Evolutionary conservation across 495 filamentous ascomycete species (phyloP).

Genomic region (Aspergillus carlsbadensis): DNA sequence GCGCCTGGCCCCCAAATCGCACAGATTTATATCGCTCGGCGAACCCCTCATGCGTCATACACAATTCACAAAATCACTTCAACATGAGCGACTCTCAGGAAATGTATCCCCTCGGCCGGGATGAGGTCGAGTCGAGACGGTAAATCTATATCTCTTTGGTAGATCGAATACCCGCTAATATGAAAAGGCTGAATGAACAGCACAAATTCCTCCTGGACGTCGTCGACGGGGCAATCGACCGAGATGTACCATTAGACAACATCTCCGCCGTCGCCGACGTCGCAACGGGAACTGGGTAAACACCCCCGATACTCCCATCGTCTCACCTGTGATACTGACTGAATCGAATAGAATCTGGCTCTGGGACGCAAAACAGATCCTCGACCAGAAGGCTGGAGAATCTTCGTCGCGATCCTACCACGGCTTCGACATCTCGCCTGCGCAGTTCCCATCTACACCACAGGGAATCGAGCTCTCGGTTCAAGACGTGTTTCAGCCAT

Average conservation of each 20-base stretch:
- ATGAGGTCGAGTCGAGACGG: background rate
- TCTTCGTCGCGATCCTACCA: background rate
- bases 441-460: constrained; percentile 13
- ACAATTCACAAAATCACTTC: too few species aligned
- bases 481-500: constrained; percentile 18
- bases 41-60: too few species aligned
- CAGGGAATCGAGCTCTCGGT: constrained; percentile 12
- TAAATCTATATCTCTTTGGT: background rate
- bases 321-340: background rate
- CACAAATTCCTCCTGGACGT: constrained; percentile 1
- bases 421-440: constrained; percentile 22
- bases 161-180: background rate
- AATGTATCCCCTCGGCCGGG: constrained; percentile 1
- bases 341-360: constrained; percentile 4
- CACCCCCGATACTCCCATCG: too few species aligned
- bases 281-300: constrained; percentile 8
- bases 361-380: background rate
- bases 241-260: background rate
- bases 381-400: background rate
- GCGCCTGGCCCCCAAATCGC: too few species aligned
- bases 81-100: background rate
- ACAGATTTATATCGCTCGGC: too few species aligned
- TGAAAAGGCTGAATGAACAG: background rate
- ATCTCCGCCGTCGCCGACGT: background rate
- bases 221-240: background rate